A percentile compares a stretch with the other conserved stretches of the same genome.
These are phyloP conservation scores for Kluyveromyces aestuarii DNA, from an alignment of 805 yeast genomes.

Conservation along the genomic window DNA sequence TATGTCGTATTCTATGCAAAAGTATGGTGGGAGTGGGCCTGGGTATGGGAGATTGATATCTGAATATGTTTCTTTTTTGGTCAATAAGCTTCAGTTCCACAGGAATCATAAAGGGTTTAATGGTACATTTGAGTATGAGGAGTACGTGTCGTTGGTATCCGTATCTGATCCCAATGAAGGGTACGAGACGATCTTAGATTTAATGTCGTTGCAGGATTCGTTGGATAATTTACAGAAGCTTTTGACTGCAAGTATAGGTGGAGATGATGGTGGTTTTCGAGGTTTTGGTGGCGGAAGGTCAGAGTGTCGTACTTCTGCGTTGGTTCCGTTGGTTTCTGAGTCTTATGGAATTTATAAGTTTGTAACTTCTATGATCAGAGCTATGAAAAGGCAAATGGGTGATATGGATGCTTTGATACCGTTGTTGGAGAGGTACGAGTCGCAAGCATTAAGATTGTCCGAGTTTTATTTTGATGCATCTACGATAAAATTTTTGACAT, in stretches of 20 bases:
- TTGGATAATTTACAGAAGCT: slow-evolving; percentile 71
- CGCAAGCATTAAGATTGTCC: slow-evolving; percentile 57
- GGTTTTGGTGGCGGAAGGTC: slow-evolving; percentile 18
- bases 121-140: slow-evolving; percentile 94
- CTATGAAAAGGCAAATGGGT: slow-evolving; percentile 62
- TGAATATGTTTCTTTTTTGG: slow-evolving; percentile 64
- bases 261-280: slow-evolving; percentile 31
- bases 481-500: slow-evolving; percentile 68
- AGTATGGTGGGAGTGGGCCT: slow-evolving; percentile 10
- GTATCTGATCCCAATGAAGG: slow-evolving; percentile 95
- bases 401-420: slow-evolving; percentile 67
- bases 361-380: slow-evolving; percentile 82
- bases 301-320: slow-evolving; percentile 76
- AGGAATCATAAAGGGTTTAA: slow-evolving; percentile 79
- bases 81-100: slow-evolving; percentile 75
- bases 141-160: slow-evolving; percentile 76
- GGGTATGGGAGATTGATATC: slow-evolving; percentile 65
- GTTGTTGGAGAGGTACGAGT: slow-evolving; percentile 56
- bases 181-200: slow-evolving; percentile 76
- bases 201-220: slow-evolving; percentile 78
- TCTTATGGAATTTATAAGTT: slow-evolving; percentile 90
- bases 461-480: slow-evolving; percentile 89
- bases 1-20: background rate
- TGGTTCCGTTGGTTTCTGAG: slow-evolving; percentile 86
- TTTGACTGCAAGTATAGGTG: slow-evolving; percentile 61